Percentiles rank a stretch among this genome's conserved stretches.
phyloP scores from a whole-genome alignment of 169 alveolate species.

The Cryptosporidium bovis region DNA sequence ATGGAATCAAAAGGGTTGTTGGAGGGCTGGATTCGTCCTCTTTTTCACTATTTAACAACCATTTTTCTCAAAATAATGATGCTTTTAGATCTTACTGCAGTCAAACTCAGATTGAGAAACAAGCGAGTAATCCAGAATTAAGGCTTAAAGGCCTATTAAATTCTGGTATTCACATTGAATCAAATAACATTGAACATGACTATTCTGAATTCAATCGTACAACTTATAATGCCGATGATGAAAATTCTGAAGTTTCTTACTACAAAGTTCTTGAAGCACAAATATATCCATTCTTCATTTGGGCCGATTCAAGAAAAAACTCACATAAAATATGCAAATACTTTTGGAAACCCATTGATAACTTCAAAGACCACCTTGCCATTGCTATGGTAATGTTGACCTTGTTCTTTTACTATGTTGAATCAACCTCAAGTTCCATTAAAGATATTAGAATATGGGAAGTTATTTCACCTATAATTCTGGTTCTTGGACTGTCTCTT shows the following conservation, averaged over 20 bases:
- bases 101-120: too few species aligned
- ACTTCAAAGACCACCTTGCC: conserved; percentile 36
- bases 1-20: too few species aligned
- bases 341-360: conserved; percentile 70
- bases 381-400: background rate
- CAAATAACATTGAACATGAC: conserved; percentile 12
- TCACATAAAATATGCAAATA: conserved; percentile 62
- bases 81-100: too few species aligned
- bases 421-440: conserved; percentile 4
- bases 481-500: conserved; percentile 1
- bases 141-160: background rate
- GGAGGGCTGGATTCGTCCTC: too few species aligned
- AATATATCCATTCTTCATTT: conserved; percentile 58
- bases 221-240: background rate
- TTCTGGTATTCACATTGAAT: background rate
- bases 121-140: background rate
- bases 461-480: background rate
- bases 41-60: too few species aligned
- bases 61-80: too few species aligned
- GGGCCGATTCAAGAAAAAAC: conserved; percentile 63
- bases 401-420: conserved; percentile 25
- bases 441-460: conserved; percentile 45
- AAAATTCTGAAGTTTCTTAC: conserved; percentile 21
- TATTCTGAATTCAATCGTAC: conserved; percentile 21
- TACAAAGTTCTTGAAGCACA: conserved; percentile 71